Conservation (phyloP, 148 eudicot genomes). For the Rhododendron vialii region DNA sequence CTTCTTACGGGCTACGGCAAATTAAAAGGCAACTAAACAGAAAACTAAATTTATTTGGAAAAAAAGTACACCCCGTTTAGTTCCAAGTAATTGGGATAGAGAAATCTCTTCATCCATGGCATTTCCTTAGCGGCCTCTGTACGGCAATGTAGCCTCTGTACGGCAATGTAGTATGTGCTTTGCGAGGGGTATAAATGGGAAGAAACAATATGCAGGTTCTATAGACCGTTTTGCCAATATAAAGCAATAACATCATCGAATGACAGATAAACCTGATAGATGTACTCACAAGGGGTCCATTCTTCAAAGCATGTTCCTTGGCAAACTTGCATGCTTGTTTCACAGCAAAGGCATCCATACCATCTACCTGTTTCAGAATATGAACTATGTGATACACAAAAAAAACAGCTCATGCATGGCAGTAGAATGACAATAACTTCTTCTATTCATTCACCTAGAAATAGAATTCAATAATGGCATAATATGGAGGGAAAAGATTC, state of each 20-base stretch:
- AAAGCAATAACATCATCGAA: not conserved
- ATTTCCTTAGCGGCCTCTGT: not conserved
- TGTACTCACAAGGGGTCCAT: constrained; percentile 90
- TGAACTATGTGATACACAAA: not conserved
- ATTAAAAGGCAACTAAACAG: not conserved
- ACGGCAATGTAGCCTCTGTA: not conserved
- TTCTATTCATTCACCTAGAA: not conserved
- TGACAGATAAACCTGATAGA: constrained; percentile 4
- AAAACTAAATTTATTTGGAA: not conserved
- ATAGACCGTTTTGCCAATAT: not conserved
- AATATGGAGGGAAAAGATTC: not conserved
- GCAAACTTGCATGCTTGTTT: constrained; percentile 96
- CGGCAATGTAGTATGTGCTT: not conserved
- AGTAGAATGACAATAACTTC: constrained; percentile 1
- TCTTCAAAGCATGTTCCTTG: constrained; percentile 88
- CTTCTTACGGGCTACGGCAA: not conserved
- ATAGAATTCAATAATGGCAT: constrained; percentile 3
- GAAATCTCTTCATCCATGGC: not conserved
- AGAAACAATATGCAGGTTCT: constrained; percentile 2
- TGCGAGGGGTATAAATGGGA: not conserved
- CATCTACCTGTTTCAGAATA: constrained; percentile 65
- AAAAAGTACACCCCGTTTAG: not conserved
- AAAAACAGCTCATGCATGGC: not conserved
- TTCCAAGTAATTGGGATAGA: not conserved
- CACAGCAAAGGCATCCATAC: constrained; percentile 98